Conservation (phyloP, 169 alveolate species). For the Cryptosporidium felis region DNA sequence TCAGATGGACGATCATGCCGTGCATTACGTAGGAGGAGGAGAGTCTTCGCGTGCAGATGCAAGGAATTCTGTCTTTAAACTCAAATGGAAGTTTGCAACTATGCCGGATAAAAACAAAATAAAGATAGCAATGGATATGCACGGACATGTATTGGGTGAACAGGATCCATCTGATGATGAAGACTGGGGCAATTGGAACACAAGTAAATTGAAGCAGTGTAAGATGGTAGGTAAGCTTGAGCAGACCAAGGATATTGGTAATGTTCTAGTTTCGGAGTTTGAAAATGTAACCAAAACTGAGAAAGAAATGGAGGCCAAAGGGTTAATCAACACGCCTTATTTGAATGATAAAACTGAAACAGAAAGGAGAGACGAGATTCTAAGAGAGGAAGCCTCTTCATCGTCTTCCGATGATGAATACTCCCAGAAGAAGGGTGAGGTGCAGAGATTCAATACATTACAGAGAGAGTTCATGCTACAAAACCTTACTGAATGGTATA, state of each 20-base stretch:
- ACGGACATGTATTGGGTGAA: slow-evolving; percentile 74
- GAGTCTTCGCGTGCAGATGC: slow-evolving; percentile 77
- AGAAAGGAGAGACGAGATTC: not conserved
- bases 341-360: slow-evolving; percentile 40
- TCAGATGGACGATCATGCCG: slow-evolving; percentile 75
- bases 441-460: slow-evolving; percentile 67
- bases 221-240: slow-evolving; percentile 49
- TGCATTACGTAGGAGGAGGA: slow-evolving; percentile 78
- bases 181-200: slow-evolving; percentile 75
- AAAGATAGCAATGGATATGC: slow-evolving; percentile 72
- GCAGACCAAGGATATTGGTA: slow-evolving; percentile 56
- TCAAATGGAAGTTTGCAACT: slow-evolving; percentile 73
- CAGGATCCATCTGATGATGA: slow-evolving; percentile 78
- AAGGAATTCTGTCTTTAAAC: slow-evolving; percentile 76
- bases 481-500: slow-evolving; percentile 73
- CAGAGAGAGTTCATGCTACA: slow-evolving; percentile 75
- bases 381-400: slow-evolving; percentile 20
- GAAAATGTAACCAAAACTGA: slow-evolving; percentile 58
- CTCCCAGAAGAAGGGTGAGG: not conserved
- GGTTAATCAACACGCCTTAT: slow-evolving; percentile 53
- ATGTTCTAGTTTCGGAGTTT: slow-evolving; percentile 54
- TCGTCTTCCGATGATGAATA: slow-evolving; percentile 47
- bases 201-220: slow-evolving; percentile 25
- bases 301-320: slow-evolving; percentile 58
- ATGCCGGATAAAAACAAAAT: slow-evolving; percentile 75